phyloP scores from a whole-genome alignment of 1,139 yeast genomes.

The Hemisphaericaspora subhashii region DNA sequence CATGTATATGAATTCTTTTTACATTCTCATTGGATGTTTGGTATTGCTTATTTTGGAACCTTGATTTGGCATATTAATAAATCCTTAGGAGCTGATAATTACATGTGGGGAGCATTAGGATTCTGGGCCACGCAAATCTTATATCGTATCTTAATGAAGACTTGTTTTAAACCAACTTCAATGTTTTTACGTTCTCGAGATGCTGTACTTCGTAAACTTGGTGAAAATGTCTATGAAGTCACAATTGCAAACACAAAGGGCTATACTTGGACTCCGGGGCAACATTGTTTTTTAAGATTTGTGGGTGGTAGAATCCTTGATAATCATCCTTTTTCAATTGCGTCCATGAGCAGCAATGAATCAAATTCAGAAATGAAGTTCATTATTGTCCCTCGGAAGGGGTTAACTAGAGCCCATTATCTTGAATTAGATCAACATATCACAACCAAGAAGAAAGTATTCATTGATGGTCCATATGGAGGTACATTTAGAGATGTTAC shows the following conservation, averaged over 20 bases:
- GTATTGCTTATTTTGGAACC: constrained; percentile 53
- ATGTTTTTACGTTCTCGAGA: constrained; percentile 48
- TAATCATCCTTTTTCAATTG: constrained; percentile 65
- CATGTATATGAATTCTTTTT: constrained; percentile 52
- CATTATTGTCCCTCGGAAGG: constrained; percentile 50
- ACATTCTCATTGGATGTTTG: constrained; percentile 61
- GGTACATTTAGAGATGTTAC: constrained; percentile 51
- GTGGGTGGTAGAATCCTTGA: constrained; percentile 47
- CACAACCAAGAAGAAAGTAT: constrained; percentile 31
- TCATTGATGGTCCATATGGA: constrained; percentile 67
- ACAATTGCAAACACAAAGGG: constrained; percentile 38
- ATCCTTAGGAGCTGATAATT: constrained; percentile 41
- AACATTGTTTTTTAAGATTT: constrained; percentile 57
- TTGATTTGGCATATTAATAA: constrained; percentile 51
- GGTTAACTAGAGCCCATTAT: constrained; percentile 44
- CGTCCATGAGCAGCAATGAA: constrained; percentile 36
- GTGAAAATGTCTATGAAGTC: constrained; percentile 41
- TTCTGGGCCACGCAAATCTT: constrained; percentile 55
- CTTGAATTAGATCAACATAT: constrained; percentile 27
- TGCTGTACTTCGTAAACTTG: constrained; percentile 35
- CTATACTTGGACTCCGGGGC: constrained; percentile 58
- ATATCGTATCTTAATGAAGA: constrained; percentile 53
- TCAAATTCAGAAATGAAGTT: constrained; percentile 37
- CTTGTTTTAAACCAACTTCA: constrained; percentile 45
- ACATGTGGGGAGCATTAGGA: constrained; percentile 57